Evolutionary conservation across 176 grass and related monocot genomes (phyloP), one percentile per base, ranked within the genome.

Genomic region (Bothriochloa decipiens): DNA sequence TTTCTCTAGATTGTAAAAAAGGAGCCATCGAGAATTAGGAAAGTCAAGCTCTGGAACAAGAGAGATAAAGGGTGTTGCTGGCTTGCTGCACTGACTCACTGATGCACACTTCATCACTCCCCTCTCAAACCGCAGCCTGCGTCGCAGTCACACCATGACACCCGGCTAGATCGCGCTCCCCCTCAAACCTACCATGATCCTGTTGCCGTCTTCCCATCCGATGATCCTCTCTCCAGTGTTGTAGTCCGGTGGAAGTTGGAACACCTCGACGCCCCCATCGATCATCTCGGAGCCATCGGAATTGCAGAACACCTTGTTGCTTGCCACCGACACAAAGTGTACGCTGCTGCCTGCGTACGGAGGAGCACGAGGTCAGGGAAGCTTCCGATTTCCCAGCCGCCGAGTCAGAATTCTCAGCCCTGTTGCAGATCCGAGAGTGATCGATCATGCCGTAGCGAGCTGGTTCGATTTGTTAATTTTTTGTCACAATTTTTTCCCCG

Each of bases 281-380:
- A 15, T 22, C 64, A 26, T 58, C 32, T 8, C n/a, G n/a, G 8
- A 12, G 11, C 62, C 23, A 29, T 6, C 46, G 14, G 4, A 53
- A 81, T 68, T 23, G 78, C 6, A 52, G 13, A 29, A 2, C 13
- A 4, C 70, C 41, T 83, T 20, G 65, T 83, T 22, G 65, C 67
- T 58, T 78, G 36, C 9, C 81, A 53, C 68, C 65, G 75, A 74
- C 76, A 68, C 81, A 45, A 75, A 75, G 60, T 55, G n/a, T 6
- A 32, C 58, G n/a, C 20, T 13, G 45, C 15, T 55, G 4, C 15
- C 15, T 55, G 27, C 15, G 39, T 25, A 43, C 41, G 64, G 28
- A 20, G 46, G 45, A 81, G 43, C 61, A 41, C 58, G 28, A 26
- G 42, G 27, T 5, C 20, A 12, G 22, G 18, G 70, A 60, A 57